phyloP scores from a whole-genome alignment of 192 early-diverging fungal genomes.

The Coemansia sp. region DNA sequence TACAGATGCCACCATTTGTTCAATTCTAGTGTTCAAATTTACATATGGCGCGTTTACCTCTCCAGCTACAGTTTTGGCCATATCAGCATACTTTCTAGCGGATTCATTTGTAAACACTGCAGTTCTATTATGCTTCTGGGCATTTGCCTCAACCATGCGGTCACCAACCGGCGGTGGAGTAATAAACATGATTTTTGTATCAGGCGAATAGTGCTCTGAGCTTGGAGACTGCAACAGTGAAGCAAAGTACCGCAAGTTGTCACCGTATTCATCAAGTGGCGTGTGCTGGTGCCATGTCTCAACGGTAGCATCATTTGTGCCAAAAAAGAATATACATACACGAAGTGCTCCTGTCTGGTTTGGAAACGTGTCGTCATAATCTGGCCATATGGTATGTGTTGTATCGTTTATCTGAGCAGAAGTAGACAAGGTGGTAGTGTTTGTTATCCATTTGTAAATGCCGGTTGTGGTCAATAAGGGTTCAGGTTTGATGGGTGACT shows the following conservation, averaged over 20 bases:
- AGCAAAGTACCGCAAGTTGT: neutral
- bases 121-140: neutral
- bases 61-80: neutral
- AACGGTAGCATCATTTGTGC: neutral
- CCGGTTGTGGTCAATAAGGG: neutral
- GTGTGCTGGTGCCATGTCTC: constrained; percentile 2
- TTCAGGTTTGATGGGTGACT: neutral
- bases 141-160: neutral
- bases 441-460: neutral
- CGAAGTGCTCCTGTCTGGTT: neutral
- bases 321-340: neutral
- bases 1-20: neutral
- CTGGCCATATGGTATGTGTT: neutral
- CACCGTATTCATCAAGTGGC: neutral
- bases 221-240: neutral
- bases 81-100: neutral
- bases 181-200: neutral
- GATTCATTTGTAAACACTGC: neutral
- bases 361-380: neutral
- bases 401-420: neutral
- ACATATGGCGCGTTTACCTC: neutral
- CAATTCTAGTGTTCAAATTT: neutral
- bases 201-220: neutral
- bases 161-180: neutral
- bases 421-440: neutral